A percentile compares a stretch with the other conserved stretches of the same genome.
Evolutionary conservation across 2,329 filamentous ascomycete species (phyloP).

Genomic region (Fusarium papillatum): DNA sequence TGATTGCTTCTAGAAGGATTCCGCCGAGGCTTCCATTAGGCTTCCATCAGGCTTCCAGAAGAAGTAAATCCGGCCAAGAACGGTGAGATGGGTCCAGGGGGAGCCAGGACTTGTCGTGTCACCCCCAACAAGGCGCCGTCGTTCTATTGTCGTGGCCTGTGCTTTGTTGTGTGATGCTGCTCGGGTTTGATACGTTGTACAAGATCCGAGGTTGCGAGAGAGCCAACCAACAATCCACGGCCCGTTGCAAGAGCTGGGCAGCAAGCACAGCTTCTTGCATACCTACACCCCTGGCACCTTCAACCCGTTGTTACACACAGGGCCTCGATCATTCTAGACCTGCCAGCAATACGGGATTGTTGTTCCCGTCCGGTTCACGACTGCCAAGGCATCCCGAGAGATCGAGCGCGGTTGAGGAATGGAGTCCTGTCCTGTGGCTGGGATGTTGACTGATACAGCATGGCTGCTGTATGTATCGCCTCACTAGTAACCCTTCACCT

Average conservation of each 20-base stretch:
- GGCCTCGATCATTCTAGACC: constrained; percentile 6
- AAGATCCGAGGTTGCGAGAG: background rate
- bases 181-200: background rate
- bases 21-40: constrained; percentile 3
- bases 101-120: constrained; percentile 10
- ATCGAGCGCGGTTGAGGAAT: background rate
- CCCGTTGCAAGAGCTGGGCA: constrained; percentile 3
- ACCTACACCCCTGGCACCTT: background rate
- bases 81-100: constrained; percentile 7
- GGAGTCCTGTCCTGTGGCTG: background rate
- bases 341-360: constrained; percentile 2
- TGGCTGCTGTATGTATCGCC: background rate
- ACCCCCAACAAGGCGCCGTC: background rate
- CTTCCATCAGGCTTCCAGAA: constrained; percentile 28
- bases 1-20: constrained; percentile 40
- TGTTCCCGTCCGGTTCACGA: background rate
- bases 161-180: constrained; percentile 12
- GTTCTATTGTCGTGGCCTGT: constrained; percentile 13
- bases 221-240: background rate
- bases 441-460: background rate
- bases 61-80: constrained; percentile 6
- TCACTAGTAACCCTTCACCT: background rate
- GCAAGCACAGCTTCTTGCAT: constrained; percentile 13
- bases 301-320: constrained; percentile 1
- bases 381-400: background rate